These are phyloP conservation scores for Dactylorhiza incarnata DNA, from an alignment of 106 monocot species.

Conservation along the genomic window DNA sequence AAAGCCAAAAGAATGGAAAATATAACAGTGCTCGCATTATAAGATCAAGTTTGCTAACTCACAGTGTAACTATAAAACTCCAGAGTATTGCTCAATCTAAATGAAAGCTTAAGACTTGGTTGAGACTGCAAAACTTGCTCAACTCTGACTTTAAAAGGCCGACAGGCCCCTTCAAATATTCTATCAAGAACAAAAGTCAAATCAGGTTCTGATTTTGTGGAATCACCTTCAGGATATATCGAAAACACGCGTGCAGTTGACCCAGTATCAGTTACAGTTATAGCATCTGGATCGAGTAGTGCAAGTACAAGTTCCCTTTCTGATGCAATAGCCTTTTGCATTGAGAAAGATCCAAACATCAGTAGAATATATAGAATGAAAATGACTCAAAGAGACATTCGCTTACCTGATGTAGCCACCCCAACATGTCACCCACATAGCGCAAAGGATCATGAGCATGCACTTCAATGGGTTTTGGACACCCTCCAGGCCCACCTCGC, in stretches of 20 bases:
- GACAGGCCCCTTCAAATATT: conserved; percentile 97
- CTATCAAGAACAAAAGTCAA: conserved; percentile 84
- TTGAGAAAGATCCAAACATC: conserved; percentile 8
- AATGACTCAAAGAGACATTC: background rate
- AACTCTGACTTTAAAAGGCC: conserved; percentile 97
- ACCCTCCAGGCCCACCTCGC: conserved; percentile 92
- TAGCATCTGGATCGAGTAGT: conserved; percentile 76
- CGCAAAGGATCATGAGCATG: conserved; percentile 99
- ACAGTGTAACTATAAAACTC: conserved; percentile 92
- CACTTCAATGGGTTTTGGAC: conserved; percentile 98
- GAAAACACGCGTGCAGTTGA: conserved; percentile 25
- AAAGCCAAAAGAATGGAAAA: conserved; percentile 1
- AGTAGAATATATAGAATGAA: background rate
- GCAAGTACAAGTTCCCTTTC: conserved; percentile 87
- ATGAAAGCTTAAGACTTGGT: conserved; percentile 77
- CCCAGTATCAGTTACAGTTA: conserved; percentile 52
- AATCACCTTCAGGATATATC: conserved; percentile 42
- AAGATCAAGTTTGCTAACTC: conserved; percentile 20
- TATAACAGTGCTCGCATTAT: background rate
- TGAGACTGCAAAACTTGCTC: conserved; percentile 99
- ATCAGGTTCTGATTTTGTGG: conserved; percentile 45
- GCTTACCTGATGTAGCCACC: conserved; percentile 95
- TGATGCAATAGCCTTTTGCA: conserved; percentile 79
- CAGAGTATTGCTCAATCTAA: conserved; percentile 80
- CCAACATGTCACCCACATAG: conserved; percentile 99